Conservation (phyloP, 495 filamentous ascomycete genomes). For the Thozetella sp. region DNA sequence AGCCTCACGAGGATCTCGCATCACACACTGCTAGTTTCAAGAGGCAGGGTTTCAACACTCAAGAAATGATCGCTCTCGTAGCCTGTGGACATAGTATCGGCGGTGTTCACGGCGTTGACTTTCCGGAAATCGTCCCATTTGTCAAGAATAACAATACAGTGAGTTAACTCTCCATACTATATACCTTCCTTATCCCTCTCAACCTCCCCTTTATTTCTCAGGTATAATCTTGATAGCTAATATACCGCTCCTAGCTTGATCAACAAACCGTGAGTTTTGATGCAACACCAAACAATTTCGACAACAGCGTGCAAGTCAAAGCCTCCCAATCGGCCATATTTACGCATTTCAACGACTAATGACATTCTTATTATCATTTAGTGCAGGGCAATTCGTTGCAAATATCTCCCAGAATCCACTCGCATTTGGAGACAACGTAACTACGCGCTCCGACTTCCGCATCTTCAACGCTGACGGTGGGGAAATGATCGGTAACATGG, state of each 20-base stretch:
- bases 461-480: conserved; percentile 41
- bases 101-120: conserved; percentile 22
- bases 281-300: not conserved
- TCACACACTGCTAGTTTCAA: conserved; percentile 14
- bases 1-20: conserved; percentile 19
- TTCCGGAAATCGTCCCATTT: conserved; percentile 20
- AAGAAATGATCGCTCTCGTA: conserved; percentile 35
- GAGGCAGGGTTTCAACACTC: conserved; percentile 19
- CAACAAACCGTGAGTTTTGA: not conserved
- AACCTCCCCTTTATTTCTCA: no score
- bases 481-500: conserved; percentile 30
- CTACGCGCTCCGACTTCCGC: conserved; percentile 36
- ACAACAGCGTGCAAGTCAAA: not conserved
- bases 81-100: conserved; percentile 22
- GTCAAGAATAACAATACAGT: not conserved
- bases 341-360: not conserved
- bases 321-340: no score
- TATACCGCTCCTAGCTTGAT: no score
- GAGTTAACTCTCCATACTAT: not conserved
- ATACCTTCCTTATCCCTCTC: no score
- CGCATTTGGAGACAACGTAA: conserved; percentile 22
- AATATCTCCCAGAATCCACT: conserved; percentile 27
- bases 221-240: no score
- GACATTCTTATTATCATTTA: not conserved
- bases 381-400: conserved; percentile 10